These are phyloP conservation scores for Mycena floridula DNA, from an alignment of 768 basidiomycete genomes.

Conservation along the genomic window DNA sequence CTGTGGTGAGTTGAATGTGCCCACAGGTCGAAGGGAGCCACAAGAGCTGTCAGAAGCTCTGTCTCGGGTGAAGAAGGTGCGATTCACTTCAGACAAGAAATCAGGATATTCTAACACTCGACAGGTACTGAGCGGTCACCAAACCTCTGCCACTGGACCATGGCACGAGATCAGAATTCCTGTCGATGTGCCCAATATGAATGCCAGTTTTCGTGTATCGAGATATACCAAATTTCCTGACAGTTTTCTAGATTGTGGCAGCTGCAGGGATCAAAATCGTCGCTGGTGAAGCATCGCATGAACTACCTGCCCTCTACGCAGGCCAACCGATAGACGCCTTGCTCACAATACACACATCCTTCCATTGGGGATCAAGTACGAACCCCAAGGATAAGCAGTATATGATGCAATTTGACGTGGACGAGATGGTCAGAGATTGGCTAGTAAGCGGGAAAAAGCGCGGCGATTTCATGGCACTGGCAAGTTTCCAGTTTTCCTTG, in stretches of 20 bases:
- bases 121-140: conserved; percentile 37
- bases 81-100: too few species aligned
- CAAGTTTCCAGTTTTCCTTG: conserved; percentile 26
- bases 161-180: conserved; percentile 82
- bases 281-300: conserved; percentile 35
- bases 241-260: conserved; percentile 53
- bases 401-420: conserved; percentile 72
- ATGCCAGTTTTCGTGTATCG: conserved; percentile 40
- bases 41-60: conserved; percentile 25
- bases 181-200: conserved; percentile 79
- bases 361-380: conserved; percentile 71
- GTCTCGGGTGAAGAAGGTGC: conserved; percentile 25
- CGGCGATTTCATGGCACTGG: conserved; percentile 74
- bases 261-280: conserved; percentile 46
- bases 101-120: too few species aligned
- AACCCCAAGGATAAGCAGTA: conserved; percentile 37
- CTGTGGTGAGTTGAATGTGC: conserved; percentile 65
- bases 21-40: too few species aligned
- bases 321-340: conserved; percentile 79
- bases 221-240: conserved; percentile 7
- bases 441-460: conserved; percentile 84
- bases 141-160: conserved; percentile 29
- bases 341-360: conserved; percentile 63
- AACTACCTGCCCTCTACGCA: conserved; percentile 55
- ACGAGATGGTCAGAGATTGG: conserved; percentile 82